A percentile compares a stretch with the other conserved stretches of the same genome.
Evolutionary conservation across 192 early-diverging fungal genomes (phyloP).

Genomic region (Coemansia sp.): DNA sequence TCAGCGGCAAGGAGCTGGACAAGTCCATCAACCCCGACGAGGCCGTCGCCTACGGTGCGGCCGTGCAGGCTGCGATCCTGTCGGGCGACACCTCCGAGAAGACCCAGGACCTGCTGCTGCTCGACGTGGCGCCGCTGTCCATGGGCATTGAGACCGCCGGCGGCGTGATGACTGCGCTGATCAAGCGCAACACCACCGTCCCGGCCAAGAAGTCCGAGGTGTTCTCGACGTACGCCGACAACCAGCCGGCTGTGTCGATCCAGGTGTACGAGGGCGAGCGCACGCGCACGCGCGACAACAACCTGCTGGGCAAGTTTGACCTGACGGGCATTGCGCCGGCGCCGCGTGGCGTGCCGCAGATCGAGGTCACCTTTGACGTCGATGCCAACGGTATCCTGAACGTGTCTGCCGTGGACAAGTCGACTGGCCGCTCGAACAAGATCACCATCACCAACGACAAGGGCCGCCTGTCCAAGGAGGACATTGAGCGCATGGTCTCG

Average conservation of each 20-base stretch:
- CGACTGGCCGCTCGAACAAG: conserved; percentile 91
- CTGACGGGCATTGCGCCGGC: conserved; percentile 96
- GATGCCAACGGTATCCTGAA: conserved; percentile 98
- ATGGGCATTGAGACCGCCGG: conserved; percentile 98
- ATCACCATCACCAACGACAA: conserved; percentile 99
- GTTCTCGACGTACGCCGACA: conserved; percentile 98
- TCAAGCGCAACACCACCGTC: conserved; percentile 97
- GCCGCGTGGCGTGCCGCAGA: conserved; percentile 95
- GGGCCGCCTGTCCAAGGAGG: conserved; percentile 96
- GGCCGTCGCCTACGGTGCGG: conserved; percentile 98
- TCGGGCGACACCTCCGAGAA: conserved; percentile 96
- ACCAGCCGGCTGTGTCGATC: conserved; percentile 97
- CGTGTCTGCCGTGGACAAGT: conserved; percentile 92
- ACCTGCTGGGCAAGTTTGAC: conserved; percentile 97
- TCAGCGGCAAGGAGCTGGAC: conserved; percentile 99
- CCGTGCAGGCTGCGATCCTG: conserved; percentile 97
- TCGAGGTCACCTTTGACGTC: conserved; percentile 96
- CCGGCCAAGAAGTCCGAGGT: conserved; percentile 98
- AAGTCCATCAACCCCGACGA: conserved; percentile 99
- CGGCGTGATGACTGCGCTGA: conserved; percentile 97
- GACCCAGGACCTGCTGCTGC: conserved; percentile 89
- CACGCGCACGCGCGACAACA: conserved; percentile 96
- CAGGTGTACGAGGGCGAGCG: conserved; percentile 99
- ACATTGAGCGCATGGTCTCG: conserved; percentile 95
- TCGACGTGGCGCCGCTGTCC: conserved; percentile 96